Conservation (phyloP, 768 basidiomycete genomes). For the Lactifluus rugatus region DNA sequence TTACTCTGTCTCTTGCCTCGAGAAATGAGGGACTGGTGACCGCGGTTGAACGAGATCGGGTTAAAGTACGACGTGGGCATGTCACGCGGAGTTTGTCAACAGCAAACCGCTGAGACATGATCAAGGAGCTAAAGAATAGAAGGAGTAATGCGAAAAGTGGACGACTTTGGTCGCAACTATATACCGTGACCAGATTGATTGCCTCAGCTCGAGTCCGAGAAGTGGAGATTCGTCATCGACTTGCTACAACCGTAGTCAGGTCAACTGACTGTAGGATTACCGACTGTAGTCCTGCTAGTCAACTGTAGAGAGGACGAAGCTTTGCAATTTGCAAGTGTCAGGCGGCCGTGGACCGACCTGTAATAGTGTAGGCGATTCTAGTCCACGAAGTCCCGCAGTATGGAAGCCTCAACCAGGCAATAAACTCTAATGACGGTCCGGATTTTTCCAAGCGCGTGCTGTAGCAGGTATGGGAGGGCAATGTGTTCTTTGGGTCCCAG, state of each 20-base stretch:
- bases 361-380: no score
- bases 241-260: background rate
- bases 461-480: no score
- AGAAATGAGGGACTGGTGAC: slow-evolving; percentile 43
- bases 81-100: slow-evolving; percentile 36
- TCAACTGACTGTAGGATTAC: background rate
- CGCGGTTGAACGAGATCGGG: slow-evolving; percentile 43
- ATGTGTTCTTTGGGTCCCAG: no score
- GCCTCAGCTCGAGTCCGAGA: background rate
- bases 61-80: slow-evolving; percentile 29
- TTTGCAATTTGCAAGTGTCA: no score
- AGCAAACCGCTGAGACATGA: slow-evolving; percentile 31
- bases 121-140: background rate
- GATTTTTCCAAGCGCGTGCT: no score
- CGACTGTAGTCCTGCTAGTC: no score
- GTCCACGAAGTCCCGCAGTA: no score
- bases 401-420: no score
- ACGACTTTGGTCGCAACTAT: background rate
- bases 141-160: background rate
- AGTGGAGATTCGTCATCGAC: background rate
- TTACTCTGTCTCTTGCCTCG: slow-evolving; percentile 74
- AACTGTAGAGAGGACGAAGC: no score
- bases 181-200: background rate
- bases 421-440: no score
- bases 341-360: no score